Percentiles rank a stretch among this genome's conserved stretches.
Conservation (phyloP, 495 filamentous ascomycete genomes). For the Podospora fimiseda region DNA sequence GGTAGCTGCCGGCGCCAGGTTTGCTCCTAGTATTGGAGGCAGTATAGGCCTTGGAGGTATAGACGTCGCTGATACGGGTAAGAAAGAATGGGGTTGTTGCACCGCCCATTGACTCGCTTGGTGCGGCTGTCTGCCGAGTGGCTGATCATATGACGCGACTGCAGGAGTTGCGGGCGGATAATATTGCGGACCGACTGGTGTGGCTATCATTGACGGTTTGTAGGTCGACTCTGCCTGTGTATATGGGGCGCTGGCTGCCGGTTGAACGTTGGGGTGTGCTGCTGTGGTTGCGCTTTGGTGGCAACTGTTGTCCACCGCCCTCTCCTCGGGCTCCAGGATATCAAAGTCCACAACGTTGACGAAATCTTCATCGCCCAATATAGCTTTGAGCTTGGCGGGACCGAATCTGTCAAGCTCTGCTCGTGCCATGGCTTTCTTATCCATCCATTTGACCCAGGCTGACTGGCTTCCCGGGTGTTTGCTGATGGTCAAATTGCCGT, state of each 20-base stretch:
- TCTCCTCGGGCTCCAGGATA: neutral
- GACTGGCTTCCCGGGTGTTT: neutral
- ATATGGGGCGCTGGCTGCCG: neutral
- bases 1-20: too few species aligned
- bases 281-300: neutral
- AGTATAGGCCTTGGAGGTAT: too few species aligned
- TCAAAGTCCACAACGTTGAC: neutral
- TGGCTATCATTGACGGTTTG: too few species aligned
- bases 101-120: too few species aligned
- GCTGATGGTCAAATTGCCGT: neutral
- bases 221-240: too few species aligned
- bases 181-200: too few species aligned
- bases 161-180: too few species aligned
- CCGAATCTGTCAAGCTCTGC: conserved; percentile 1
- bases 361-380: conserved; percentile 5
- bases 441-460: neutral
- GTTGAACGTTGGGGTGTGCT: neutral
- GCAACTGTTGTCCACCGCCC: neutral
- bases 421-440: neutral
- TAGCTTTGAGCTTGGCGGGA: neutral
- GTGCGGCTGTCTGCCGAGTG: too few species aligned
- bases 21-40: too few species aligned
- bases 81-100: too few species aligned
- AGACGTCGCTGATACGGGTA: too few species aligned
- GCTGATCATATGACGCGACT: too few species aligned